Conservation (phyloP, 2,329 filamentous ascomycete genomes). For the Didymella arachidicola region DNA sequence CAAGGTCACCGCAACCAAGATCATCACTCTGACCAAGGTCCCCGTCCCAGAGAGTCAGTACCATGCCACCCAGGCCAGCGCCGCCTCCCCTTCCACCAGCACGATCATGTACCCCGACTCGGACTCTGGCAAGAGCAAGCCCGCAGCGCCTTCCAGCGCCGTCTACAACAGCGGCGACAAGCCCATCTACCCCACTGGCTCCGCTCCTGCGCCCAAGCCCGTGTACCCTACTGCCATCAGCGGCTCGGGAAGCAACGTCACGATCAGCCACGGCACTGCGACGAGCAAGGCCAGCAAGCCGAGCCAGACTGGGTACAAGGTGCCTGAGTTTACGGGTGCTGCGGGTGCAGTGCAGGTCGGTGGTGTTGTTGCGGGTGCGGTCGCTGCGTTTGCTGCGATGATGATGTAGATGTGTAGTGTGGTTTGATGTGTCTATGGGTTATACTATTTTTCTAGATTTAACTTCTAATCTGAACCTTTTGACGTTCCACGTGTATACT, state of each 20-base stretch:
- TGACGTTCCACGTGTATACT: too few species aligned
- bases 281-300: conserved; percentile 10
- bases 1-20: conserved; percentile 25
- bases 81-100: conserved; percentile 11
- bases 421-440: too few species aligned
- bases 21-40: conserved; percentile 32
- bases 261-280: conserved; percentile 20
- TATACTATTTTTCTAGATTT: too few species aligned
- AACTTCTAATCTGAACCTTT: too few species aligned
- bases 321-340: conserved; percentile 36
- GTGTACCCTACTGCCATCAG: background rate
- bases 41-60: conserved; percentile 24
- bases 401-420: conserved; percentile 22
- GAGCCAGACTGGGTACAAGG: conserved; percentile 24
- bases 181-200: background rate
- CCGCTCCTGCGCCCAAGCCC: background rate
- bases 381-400: conserved; percentile 25
- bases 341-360: conserved; percentile 27
- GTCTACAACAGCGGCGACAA: background rate
- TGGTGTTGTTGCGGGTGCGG: conserved; percentile 20
- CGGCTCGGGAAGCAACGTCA: conserved; percentile 18
- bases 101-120: conserved; percentile 12
- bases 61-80: conserved; percentile 12
- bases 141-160: conserved; percentile 1
- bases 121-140: conserved; percentile 11